phyloP scores from a whole-genome alignment of 2,329 filamentous ascomycete genomes.

The Kalmusia sp. region DNA sequence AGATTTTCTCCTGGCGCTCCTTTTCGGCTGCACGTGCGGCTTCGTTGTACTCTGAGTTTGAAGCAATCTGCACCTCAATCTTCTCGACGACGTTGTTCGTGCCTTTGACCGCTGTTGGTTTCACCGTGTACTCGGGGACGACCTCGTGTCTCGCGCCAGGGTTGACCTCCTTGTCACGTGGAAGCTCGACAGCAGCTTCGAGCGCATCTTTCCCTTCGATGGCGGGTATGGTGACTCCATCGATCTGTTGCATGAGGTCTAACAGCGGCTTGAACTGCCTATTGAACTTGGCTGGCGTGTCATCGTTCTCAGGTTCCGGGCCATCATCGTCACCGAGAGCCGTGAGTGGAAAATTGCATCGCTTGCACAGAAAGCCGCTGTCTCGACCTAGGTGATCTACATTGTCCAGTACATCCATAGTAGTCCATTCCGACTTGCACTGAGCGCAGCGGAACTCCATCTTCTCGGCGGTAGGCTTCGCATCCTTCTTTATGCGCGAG shows the following conservation, averaged over 20 bases:
- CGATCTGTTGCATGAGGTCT: conserved; percentile 77
- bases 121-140: conserved; percentile 60
- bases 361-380: conserved; percentile 78
- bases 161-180: conserved; percentile 69
- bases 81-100: conserved; percentile 71
- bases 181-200: conserved; percentile 67
- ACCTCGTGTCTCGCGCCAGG: conserved; percentile 68
- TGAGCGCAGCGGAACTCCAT: conserved; percentile 88
- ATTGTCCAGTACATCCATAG: conserved; percentile 85
- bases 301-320: conserved; percentile 45
- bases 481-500: conserved; percentile 84
- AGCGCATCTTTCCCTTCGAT: conserved; percentile 76
- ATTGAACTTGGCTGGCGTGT: conserved; percentile 63
- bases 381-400: conserved; percentile 63
- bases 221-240: conserved; percentile 74
- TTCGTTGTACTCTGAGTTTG: conserved; percentile 69
- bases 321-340: conserved; percentile 33
- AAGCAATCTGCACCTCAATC: conserved; percentile 73
- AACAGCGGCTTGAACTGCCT: conserved; percentile 81
- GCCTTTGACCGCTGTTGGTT: conserved; percentile 74
- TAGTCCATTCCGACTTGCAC: conserved; percentile 86
- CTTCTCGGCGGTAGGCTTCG: conserved; percentile 78
- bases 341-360: conserved; percentile 70
- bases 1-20: conserved; percentile 69
- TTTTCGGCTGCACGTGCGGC: conserved; percentile 71